A percentile compares a stretch with the other conserved stretches of the same genome.
Evolutionary conservation across 306 rosid genomes (phyloP).

Genomic region (Astragalus membranaceus): DNA sequence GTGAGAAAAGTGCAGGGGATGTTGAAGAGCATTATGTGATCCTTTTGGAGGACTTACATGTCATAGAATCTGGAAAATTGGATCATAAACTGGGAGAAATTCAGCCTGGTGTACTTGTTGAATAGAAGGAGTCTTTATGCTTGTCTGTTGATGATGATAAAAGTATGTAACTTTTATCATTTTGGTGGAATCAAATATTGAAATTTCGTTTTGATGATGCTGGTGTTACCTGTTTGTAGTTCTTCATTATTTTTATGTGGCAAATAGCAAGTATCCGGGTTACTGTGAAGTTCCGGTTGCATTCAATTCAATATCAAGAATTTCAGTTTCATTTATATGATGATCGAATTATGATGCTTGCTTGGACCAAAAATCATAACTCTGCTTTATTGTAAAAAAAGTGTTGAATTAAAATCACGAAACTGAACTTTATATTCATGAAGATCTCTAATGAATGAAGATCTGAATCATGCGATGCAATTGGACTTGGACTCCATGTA

Average conservation of each 20-base stretch:
- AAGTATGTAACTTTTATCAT: background rate
- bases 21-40: slow-evolving; percentile 55
- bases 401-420: no score
- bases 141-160: slow-evolving; percentile 28
- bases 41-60: slow-evolving; percentile 62
- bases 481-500: no score
- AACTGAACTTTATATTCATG: no score
- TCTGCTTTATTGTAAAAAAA: no score
- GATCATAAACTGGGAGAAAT: slow-evolving; percentile 42
- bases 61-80: slow-evolving; percentile 60
- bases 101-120: slow-evolving; percentile 29
- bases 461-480: no score
- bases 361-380: no score
- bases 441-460: no score
- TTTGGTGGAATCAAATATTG: background rate
- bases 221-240: background rate
- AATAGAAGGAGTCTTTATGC: slow-evolving; percentile 15
- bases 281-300: background rate
- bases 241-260: background rate
- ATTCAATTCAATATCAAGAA: background rate
- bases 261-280: background rate
- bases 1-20: slow-evolving; percentile 65
- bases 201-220: no score
- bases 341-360: background rate
- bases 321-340: background rate